Percentiles rank a stretch among this genome's conserved stretches.
Conservation (phyloP, 2,329 filamentous ascomycete species). For the Penicillium sp. region DNA sequence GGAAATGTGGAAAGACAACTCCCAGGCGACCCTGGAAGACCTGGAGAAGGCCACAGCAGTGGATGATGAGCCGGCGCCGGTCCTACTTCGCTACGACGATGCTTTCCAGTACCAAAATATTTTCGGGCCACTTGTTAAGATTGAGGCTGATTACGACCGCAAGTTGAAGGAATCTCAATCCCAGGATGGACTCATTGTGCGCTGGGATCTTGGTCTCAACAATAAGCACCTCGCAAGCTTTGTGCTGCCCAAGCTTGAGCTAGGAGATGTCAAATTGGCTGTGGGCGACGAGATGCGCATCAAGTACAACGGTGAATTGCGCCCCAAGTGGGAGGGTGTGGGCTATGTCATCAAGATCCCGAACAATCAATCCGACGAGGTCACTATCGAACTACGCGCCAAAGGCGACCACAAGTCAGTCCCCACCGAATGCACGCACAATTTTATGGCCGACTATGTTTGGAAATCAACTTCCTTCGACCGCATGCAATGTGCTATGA, state of each 20-base stretch:
- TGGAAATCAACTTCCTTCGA: conserved; percentile 99
- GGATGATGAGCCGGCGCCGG: conserved; percentile 91
- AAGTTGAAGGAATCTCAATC: conserved; percentile 98
- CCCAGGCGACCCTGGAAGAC: conserved; percentile 81
- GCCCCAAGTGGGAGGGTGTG: conserved; percentile 91
- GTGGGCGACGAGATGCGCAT: conserved; percentile 98
- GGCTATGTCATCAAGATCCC: conserved; percentile 99
- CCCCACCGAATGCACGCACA: conserved; percentile 92
- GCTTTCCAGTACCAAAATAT: conserved; percentile 99
- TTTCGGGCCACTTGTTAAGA: conserved; percentile 96
- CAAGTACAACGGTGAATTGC: conserved; percentile 91
- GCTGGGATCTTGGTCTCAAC: conserved; percentile 93
- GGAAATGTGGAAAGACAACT: conserved; percentile 97
- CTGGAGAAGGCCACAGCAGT: conserved; percentile 87
- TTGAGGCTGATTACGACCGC: conserved; percentile 98
- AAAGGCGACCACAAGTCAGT: conserved; percentile 95
- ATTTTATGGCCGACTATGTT: conserved; percentile 97
- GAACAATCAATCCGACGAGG: conserved; percentile 97
- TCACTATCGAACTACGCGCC: conserved; percentile 89
- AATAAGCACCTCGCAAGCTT: conserved; percentile 97
- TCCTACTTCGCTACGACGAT: conserved; percentile 91
- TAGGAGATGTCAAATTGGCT: conserved; percentile 95
- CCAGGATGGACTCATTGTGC: conserved; percentile 89
- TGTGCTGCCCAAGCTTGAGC: conserved; percentile 91
- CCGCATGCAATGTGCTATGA: conserved; percentile 99